Evolutionary conservation across 1,284 basidiomycete genomes (phyloP).

Genomic region (Pyrrhoderma lamaoense): DNA sequence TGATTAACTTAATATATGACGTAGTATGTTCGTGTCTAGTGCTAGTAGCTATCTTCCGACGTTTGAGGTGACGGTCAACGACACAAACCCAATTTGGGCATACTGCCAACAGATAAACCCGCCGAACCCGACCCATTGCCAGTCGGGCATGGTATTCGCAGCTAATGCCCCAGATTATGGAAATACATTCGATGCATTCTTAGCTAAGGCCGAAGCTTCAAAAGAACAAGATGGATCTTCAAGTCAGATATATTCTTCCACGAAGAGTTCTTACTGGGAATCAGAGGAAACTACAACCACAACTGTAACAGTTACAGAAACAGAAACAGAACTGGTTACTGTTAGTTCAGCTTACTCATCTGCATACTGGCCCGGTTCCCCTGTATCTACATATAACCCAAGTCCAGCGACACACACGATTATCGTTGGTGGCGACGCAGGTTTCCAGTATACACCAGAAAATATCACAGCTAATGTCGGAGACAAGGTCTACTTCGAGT

Average conservation of each 20-base stretch:
- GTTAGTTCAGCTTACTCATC: slow-evolving; percentile 10
- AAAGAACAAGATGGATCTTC: slow-evolving; percentile 8
- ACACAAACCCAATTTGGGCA: slow-evolving; percentile 32
- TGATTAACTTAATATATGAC: not conserved
- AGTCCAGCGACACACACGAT: slow-evolving; percentile 33
- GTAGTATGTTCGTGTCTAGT: slow-evolving; percentile 31
- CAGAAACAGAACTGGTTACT: slow-evolving; percentile 14
- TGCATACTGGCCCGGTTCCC: slow-evolving; percentile 13
- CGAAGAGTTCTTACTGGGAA: not conserved
- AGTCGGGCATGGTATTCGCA: slow-evolving; percentile 47
- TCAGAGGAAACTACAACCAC: not conserved
- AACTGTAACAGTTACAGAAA: slow-evolving; percentile 6
- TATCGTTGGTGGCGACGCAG: slow-evolving; percentile 31
- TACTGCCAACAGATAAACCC: too few species aligned
- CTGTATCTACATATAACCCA: slow-evolving; percentile 27
- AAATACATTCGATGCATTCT: slow-evolving; percentile 40
- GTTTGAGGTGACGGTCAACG: slow-evolving; percentile 25
- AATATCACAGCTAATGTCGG: slow-evolving; percentile 40
- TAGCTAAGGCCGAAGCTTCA: slow-evolving; percentile 26
- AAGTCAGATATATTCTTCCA: not conserved
- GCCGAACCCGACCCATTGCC: slow-evolving; percentile 21
- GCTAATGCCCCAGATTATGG: too few species aligned
- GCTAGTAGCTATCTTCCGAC: slow-evolving; percentile 24
- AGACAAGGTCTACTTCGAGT: slow-evolving; percentile 26
- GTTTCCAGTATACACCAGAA: slow-evolving; percentile 31